Evolutionary conservation across 1,284 basidiomycete species (phyloP).

Genomic region (Mycena citricolor): DNA sequence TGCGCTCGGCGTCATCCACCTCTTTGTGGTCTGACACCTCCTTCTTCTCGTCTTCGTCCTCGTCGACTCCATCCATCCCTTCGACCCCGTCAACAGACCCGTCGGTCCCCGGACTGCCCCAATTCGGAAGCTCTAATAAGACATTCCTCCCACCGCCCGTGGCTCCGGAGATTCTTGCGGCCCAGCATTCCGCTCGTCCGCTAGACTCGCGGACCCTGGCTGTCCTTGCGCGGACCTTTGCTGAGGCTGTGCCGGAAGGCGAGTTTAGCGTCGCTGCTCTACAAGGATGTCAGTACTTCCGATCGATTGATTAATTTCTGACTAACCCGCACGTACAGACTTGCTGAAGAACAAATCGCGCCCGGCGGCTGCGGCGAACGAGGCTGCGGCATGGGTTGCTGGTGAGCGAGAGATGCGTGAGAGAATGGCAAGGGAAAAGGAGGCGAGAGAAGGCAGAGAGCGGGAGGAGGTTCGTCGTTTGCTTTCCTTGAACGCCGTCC

Average conservation of each 20-base stretch:
- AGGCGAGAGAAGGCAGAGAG: constrained; percentile 56
- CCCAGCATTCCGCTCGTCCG: constrained; percentile 60
- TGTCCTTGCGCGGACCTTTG: constrained; percentile 68
- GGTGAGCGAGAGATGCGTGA: constrained; percentile 71
- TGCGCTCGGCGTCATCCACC: constrained; percentile 4
- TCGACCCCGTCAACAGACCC: constrained; percentile 5
- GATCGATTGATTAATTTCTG: constrained; percentile 14
- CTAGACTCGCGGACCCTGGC: constrained; percentile 62
- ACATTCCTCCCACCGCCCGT: constrained; percentile 64
- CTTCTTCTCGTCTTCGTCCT: constrained; percentile 9
- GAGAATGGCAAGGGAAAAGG: constrained; percentile 66
- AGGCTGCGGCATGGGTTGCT: constrained; percentile 66
- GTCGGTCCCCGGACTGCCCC: constrained; percentile 30
- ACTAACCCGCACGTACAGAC: constrained; percentile 43
- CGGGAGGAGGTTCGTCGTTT: constrained; percentile 54
- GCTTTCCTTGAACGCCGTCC: constrained; percentile 8
- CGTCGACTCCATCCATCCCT: constrained; percentile 1
- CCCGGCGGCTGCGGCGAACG: constrained; percentile 67
- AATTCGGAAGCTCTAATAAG: constrained; percentile 57
- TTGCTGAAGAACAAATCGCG: constrained; percentile 78
- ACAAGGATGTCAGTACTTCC: constrained; percentile 70
- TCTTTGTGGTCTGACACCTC: constrained; percentile 2
- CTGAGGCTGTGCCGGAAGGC: constrained; percentile 72
- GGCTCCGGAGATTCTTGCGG: constrained; percentile 56
- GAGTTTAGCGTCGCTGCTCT: constrained; percentile 84